Conservation (phyloP, 805 yeast species). For the Saccharomycopsis fodiens region DNA sequence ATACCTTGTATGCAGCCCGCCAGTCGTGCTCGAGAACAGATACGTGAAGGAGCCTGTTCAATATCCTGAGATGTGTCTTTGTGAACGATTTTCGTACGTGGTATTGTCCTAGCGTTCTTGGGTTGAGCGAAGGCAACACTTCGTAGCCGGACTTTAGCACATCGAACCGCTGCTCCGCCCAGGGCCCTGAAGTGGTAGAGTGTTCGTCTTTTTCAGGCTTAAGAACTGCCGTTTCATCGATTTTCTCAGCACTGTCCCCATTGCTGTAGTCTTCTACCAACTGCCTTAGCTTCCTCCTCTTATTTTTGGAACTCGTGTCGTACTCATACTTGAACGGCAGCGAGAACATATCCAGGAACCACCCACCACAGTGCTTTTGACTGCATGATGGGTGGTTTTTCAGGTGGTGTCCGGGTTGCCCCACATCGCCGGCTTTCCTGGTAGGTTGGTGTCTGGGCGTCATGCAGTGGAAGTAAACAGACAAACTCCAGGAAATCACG, state of each 20-base stretch:
- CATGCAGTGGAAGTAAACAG: neutral
- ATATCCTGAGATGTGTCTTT: constrained; percentile 6
- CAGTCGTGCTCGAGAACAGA: constrained; percentile 8
- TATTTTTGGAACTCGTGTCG: neutral
- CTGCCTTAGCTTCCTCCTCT: neutral
- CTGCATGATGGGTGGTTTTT: too few relatives aligned
- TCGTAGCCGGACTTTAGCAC: constrained; percentile 10
- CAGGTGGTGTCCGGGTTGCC: neutral
- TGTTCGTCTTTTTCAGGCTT: neutral
- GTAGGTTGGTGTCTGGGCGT: neutral
- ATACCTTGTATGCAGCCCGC: constrained; percentile 12
- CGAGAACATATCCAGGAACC: constrained; percentile 2
- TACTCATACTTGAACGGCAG: neutral
- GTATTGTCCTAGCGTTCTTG: neutral
- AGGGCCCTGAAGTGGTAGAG: neutral
- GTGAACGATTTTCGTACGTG: constrained; percentile 2
- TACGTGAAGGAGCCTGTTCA: constrained; percentile 9
- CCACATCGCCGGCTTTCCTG: constrained; percentile 1
- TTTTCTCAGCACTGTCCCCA: neutral
- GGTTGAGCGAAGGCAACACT: constrained; percentile 12
- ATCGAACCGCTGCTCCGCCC: constrained; percentile 9
- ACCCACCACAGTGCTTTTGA: too few relatives aligned
- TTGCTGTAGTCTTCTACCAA: neutral
- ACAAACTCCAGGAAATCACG: neutral
- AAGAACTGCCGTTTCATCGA: neutral